These are phyloP conservation scores for Bruguiera parviflora DNA, from an alignment of 345 rosid genomes.

Conservation along the genomic window DNA sequence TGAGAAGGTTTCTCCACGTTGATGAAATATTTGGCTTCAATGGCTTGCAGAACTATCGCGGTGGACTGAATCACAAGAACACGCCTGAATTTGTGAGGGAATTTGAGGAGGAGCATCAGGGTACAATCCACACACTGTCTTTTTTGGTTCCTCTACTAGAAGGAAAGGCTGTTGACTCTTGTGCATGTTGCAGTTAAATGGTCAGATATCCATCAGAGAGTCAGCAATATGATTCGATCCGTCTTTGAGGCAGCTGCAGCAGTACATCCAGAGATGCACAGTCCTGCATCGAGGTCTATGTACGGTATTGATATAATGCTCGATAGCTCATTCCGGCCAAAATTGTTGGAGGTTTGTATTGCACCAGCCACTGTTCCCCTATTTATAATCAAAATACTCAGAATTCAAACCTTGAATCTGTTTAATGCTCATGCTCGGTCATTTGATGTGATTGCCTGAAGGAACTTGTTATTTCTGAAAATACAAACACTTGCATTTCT, in stretches of 20 bases:
- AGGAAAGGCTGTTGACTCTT: not conserved
- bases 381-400: not conserved
- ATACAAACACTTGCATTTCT: not conserved
- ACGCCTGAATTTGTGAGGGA: slow-evolving; percentile 75
- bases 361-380: slow-evolving; percentile 11
- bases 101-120: slow-evolving; percentile 77
- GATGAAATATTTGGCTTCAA: slow-evolving; percentile 13
- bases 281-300: slow-evolving; percentile 70
- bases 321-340: slow-evolving; percentile 69
- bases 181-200: slow-evolving; percentile 58
- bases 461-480: not conserved
- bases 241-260: slow-evolving; percentile 83
- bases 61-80: slow-evolving; percentile 72
- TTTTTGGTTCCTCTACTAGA: slow-evolving; percentile 4
- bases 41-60: slow-evolving; percentile 73
- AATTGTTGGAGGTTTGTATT: slow-evolving; percentile 75
- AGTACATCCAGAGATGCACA: slow-evolving; percentile 87
- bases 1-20: not conserved
- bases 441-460: not conserved
- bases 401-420: not conserved
- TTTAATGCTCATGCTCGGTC: not conserved
- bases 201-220: slow-evolving; percentile 68
- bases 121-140: slow-evolving; percentile 24
- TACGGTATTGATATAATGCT: slow-evolving; percentile 96
- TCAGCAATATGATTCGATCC: slow-evolving; percentile 51